Evolutionary conservation across 2,329 filamentous ascomycete species (phyloP).

Genomic region (Proliferodiscus dingleyae): DNA sequence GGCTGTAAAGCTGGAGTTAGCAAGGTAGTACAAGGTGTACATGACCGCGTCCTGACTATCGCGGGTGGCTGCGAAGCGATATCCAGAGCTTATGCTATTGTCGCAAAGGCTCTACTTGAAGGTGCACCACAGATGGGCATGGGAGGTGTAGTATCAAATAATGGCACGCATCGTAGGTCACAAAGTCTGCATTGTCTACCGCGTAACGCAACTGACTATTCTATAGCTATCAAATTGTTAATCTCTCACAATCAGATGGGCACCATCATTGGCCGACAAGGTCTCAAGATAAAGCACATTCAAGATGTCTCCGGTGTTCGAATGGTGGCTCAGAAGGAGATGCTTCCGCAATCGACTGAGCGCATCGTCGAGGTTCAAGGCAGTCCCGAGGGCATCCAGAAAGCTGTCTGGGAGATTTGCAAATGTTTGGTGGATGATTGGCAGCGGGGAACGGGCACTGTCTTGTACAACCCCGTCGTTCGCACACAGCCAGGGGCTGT

Average conservation of each 20-base stretch:
- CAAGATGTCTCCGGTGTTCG: conserved; percentile 94
- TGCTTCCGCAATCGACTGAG: conserved; percentile 98
- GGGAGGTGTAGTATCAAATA: conserved; percentile 82
- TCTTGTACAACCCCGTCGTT: conserved; percentile 94
- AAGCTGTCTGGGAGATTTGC: conserved; percentile 96
- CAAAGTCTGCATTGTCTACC: neutral
- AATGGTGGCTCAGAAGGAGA: conserved; percentile 99
- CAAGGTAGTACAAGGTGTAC: conserved; percentile 96
- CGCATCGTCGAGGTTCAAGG: conserved; percentile 96
- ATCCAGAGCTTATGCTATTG: conserved; percentile 86
- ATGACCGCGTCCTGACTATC: conserved; percentile 94
- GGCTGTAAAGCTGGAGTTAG: conserved; percentile 97
- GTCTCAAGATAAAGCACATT: conserved; percentile 98
- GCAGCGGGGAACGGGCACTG: conserved; percentile 93
- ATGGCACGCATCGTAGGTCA: conserved; percentile 87
- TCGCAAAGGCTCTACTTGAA: conserved; percentile 85
- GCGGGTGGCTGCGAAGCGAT: conserved; percentile 85
- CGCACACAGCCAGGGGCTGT: conserved; percentile 66
- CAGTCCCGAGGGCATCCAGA: conserved; percentile 89
- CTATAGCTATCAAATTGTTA: conserved; percentile 84
- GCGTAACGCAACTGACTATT: conserved; percentile 1
- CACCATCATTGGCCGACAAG: conserved; percentile 94
- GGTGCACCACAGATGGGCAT: conserved; percentile 94
- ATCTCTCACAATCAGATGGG: conserved; percentile 99
- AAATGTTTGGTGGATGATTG: conserved; percentile 98